These are phyloP conservation scores for Vaccinium myrtillus DNA, from an alignment of 148 eudicot species.

Conservation along the genomic window DNA sequence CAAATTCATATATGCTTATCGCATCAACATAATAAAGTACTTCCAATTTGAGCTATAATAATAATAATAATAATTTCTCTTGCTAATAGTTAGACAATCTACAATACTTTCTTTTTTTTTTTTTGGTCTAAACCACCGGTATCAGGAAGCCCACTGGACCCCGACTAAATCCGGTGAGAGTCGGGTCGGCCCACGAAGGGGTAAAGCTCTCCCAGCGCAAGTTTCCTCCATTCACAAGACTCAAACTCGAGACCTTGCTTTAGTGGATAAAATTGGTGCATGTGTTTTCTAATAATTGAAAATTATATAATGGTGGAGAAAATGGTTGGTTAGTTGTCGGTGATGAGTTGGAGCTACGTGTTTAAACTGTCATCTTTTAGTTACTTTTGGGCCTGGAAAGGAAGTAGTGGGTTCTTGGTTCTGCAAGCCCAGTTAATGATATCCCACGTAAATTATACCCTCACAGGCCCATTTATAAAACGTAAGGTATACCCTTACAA, in stretches of 20 bases:
- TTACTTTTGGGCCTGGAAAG: background rate
- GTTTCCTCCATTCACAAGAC: too few relatives aligned
- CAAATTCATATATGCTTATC: background rate
- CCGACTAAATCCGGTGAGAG: too few relatives aligned
- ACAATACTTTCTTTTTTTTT: too few relatives aligned
- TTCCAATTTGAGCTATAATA: background rate
- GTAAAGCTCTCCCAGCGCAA: too few relatives aligned
- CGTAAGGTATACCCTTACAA: too few relatives aligned
- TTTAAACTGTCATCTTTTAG: background rate
- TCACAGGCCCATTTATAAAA: background rate
- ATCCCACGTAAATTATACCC: background rate
- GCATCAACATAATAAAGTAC: background rate
- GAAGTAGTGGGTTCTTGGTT: background rate
- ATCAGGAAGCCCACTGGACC: too few relatives aligned
- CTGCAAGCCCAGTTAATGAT: background rate
- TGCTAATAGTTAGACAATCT: background rate
- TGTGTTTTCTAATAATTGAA: background rate
- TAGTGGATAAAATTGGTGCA: too few relatives aligned
- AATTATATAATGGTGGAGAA: background rate
- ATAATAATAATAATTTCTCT: too few relatives aligned
- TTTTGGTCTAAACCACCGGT: too few relatives aligned
- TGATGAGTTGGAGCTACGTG: background rate
- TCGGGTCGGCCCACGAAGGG: too few relatives aligned
- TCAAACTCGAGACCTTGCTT: too few relatives aligned
- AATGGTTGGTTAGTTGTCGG: conserved; percentile 4